Conservation (phyloP, 371 early-diverging fungal genomes). For the Catenaria anguillulae region DNA sequence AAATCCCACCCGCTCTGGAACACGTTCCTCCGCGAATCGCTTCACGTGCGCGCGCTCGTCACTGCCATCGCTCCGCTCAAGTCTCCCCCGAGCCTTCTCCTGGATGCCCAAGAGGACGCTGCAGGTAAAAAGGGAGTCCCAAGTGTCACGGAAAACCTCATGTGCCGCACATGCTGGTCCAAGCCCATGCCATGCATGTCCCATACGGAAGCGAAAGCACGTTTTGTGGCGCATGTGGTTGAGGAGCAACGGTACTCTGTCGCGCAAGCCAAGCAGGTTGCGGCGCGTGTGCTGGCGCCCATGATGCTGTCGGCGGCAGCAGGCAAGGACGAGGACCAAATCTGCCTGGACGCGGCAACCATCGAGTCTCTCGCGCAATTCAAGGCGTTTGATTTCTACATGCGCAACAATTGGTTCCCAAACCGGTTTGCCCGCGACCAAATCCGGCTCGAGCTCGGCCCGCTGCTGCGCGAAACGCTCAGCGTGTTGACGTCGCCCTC, state of each 20-base stretch:
- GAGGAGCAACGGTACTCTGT: too few species aligned
- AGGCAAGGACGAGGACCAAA: too few species aligned
- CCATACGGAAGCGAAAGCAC: neutral
- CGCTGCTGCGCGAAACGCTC: conserved; percentile 1
- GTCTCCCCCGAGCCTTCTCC: too few species aligned
- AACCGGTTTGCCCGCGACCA: neutral
- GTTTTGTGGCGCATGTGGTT: too few species aligned
- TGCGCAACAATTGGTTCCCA: neutral
- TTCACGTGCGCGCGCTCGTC: neutral
- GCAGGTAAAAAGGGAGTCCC: neutral
- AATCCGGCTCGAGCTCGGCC: conserved; percentile 1
- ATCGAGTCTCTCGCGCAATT: neutral
- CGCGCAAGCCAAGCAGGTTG: too few species aligned
- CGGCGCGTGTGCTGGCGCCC: neutral
- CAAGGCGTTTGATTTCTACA: conserved; percentile 1
- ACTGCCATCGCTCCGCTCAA: neutral
- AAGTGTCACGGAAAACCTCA: neutral
- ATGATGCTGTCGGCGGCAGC: too few species aligned
- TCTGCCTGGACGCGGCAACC: neutral
- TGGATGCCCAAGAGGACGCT: neutral
- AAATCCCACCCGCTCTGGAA: neutral
- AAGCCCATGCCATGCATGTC: conserved; percentile 1
- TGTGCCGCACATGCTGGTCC: conserved; percentile 2
- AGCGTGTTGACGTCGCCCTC: neutral
- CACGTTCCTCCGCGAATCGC: neutral